These are phyloP conservation scores for Fusarium cicatricum DNA, from an alignment of 2,329 filamentous ascomycete genomes.

Conservation along the genomic window DNA sequence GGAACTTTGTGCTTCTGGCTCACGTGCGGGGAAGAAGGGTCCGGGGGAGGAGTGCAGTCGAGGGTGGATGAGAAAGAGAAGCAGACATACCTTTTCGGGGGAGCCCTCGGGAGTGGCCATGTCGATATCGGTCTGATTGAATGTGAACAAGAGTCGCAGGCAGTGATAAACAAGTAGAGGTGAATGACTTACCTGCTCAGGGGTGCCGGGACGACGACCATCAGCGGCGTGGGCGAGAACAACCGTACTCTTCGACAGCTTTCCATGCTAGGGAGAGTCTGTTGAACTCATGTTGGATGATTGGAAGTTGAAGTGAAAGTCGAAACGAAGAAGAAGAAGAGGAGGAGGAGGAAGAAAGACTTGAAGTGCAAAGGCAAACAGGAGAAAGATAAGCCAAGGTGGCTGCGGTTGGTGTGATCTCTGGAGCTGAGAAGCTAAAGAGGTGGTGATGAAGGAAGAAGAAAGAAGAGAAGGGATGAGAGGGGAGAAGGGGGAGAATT, in stretches of 20 bases:
- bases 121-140: background rate
- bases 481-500: background rate
- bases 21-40: slow-evolving; percentile 21
- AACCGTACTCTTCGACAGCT: too few relatives aligned
- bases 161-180: background rate
- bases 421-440: too few relatives aligned
- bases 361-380: too few relatives aligned
- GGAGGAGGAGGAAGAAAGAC: too few relatives aligned
- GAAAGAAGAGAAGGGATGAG: background rate
- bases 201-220: background rate
- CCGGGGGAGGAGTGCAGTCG: slow-evolving; percentile 8
- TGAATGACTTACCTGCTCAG: background rate
- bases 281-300: too few relatives aligned
- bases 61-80: slow-evolving; percentile 30
- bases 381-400: too few relatives aligned
- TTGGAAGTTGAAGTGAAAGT: too few relatives aligned
- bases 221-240: too few relatives aligned
- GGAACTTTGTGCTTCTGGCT: slow-evolving; percentile 9
- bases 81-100: slow-evolving; percentile 24
- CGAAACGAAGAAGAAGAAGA: too few relatives aligned
- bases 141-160: background rate
- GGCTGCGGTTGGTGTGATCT: too few relatives aligned
- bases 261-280: too few relatives aligned
- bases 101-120: background rate
- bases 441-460: slow-evolving; percentile 7